phyloP scores from a whole-genome alignment of 805 yeast genomes.

The Kuraishia capsulata region DNA sequence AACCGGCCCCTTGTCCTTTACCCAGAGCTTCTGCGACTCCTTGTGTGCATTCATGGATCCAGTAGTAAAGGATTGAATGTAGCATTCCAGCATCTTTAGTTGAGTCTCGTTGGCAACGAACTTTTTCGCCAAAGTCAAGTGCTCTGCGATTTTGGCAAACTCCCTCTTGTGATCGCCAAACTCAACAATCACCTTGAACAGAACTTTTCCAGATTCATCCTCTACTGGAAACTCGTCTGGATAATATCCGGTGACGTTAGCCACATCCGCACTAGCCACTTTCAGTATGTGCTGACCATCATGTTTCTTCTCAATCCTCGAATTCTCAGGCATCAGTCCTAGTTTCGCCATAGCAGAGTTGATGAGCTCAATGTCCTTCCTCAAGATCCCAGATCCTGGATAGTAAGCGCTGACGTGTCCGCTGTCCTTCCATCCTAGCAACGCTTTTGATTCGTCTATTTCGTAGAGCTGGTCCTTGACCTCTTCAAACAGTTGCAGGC shows the following conservation, averaged over 20 bases:
- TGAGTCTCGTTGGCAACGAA: conserved; percentile 71
- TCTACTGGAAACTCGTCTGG: conserved; percentile 35
- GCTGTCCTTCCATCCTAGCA: conserved; percentile 71
- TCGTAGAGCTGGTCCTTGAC: conserved; percentile 43
- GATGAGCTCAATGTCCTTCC: conserved; percentile 55
- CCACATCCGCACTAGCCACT: conserved; percentile 57
- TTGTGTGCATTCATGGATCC: conserved; percentile 84
- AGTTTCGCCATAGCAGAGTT: conserved; percentile 55
- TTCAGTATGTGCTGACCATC: conserved; percentile 43
- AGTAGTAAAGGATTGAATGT: conserved; percentile 61
- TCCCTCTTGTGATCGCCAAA: conserved; percentile 76
- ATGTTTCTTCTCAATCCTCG: conserved; percentile 54
- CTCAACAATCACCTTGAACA: conserved; percentile 24
- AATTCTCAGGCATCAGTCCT: conserved; percentile 70
- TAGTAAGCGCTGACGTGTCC: conserved; percentile 77
- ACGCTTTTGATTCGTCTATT: conserved; percentile 33
- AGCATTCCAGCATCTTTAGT: conserved; percentile 51
- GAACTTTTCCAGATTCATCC: conserved; percentile 30
- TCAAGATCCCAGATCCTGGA: conserved; percentile 41
- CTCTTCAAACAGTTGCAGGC: conserved; percentile 27
- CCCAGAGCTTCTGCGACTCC: conserved; percentile 80
- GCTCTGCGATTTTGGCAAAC: conserved; percentile 47
- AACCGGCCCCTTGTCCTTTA: conserved; percentile 72
- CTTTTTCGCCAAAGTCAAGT: conserved; percentile 46
- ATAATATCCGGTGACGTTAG: conserved; percentile 39